These are phyloP conservation scores for Clarireedia monteithiana DNA, from an alignment of 2,329 filamentous ascomycete species.

Conservation along the genomic window DNA sequence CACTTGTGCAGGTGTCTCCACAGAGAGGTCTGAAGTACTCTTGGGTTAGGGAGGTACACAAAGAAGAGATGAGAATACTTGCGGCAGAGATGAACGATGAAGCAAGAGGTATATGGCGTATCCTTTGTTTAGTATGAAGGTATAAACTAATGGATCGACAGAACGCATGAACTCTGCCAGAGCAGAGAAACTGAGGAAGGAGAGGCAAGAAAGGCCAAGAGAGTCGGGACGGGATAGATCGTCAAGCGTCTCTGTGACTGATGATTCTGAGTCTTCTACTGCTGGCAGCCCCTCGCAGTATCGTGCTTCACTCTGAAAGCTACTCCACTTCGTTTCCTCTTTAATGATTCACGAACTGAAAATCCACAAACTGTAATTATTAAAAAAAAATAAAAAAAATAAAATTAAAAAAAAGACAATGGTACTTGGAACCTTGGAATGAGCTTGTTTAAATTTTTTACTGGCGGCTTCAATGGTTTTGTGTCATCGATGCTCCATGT, in stretches of 20 bases:
- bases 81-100: background rate
- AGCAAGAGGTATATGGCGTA: background rate
- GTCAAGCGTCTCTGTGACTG: background rate
- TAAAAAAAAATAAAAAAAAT: too few relatives aligned
- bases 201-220: background rate
- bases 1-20: slow-evolving; percentile 10
- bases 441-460: background rate
- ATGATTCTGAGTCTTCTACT: background rate
- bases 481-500: background rate
- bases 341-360: too few relatives aligned
- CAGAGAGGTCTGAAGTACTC: slow-evolving; percentile 7
- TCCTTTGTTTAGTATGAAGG: background rate
- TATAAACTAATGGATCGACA: background rate
- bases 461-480: background rate
- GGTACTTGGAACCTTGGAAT: too few relatives aligned
- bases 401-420: too few relatives aligned
- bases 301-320: too few relatives aligned
- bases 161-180: background rate
- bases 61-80: slow-evolving; percentile 3
- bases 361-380: too few relatives aligned
- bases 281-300: background rate
- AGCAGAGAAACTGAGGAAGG: background rate
- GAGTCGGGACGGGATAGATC: background rate
- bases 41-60: slow-evolving; percentile 9
- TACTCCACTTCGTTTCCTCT: too few relatives aligned